A percentile compares a stretch with the other conserved stretches of the same genome.
These are phyloP conservation scores for Calvatia gigantea DNA, from an alignment of 768 basidiomycete genomes.

Conservation along the genomic window DNA sequence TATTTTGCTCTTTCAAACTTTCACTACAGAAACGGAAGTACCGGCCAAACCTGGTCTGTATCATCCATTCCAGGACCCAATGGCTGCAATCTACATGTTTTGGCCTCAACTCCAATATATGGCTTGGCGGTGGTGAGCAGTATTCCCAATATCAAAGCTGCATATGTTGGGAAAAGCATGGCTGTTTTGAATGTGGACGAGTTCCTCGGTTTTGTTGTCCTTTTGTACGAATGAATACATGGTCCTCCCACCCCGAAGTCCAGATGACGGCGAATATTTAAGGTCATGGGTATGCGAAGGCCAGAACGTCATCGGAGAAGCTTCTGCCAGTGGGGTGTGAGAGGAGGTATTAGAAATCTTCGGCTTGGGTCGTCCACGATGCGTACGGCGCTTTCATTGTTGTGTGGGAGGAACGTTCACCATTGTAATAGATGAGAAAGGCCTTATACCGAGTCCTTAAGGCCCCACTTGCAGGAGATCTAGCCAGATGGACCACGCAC, in stretches of 20 bases:
- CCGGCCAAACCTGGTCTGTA: constrained; percentile 30
- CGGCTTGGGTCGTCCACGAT: too few relatives aligned
- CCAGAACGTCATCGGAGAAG: neutral
- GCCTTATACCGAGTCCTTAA: too few relatives aligned
- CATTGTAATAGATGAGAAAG: too few relatives aligned
- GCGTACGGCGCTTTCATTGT: too few relatives aligned
- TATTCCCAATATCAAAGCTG: constrained; percentile 9
- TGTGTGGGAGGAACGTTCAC: too few relatives aligned
- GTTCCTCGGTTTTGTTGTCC: neutral
- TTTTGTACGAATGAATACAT: neutral
- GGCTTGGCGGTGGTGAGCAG: neutral
- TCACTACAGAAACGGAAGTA: neutral
- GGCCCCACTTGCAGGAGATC: too few relatives aligned
- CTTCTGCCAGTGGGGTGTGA: neutral
- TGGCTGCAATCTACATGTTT: constrained; percentile 26
- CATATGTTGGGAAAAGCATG: neutral
- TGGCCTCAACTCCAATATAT: constrained; percentile 19
- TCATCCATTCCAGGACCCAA: constrained; percentile 37
- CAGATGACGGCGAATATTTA: neutral
- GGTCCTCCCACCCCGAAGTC: neutral
- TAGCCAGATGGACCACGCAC: too few relatives aligned
- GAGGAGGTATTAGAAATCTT: too few relatives aligned
- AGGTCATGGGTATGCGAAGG: neutral
- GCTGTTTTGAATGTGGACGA: neutral
- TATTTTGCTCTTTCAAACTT: constrained; percentile 16